Base-by-base conservation (phyloP, 225 moss, liverwort and hornwort species). In the Sphagnum contortum region DNA sequence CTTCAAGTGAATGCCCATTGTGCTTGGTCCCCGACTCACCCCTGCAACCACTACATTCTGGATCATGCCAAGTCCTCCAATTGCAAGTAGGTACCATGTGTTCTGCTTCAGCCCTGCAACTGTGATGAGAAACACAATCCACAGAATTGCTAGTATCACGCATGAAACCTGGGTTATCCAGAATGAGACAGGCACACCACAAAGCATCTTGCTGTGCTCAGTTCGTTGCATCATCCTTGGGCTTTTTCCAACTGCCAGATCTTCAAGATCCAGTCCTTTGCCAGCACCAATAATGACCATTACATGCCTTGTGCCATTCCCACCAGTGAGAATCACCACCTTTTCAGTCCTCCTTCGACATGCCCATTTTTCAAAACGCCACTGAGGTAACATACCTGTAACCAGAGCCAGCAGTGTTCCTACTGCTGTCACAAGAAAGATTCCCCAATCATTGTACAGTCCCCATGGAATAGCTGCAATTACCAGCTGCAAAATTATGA, bases 221-320 rank as follows among this genome's bases (percentile, higher is more conserved):
- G 9, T 29, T 44, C 65, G 29, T 44, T 54, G 65, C 53, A 0
- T 52, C 51, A 65, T 52, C 49, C 64, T 52, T 54, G 64, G 64
- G 52, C 64, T 65, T 29, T 54, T 50, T 29, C 14, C 64, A 4
- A 7, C 64, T 11, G 64, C 64, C 50, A 65, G 51, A 52, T 65
- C 64, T 50, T 65, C 64, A 1, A 65, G 64, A 65, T 65, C 52
- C 64, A 65, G 13, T 44, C 64, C 64, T 54, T 65, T 13, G n/a
- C 64, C 50, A 53, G 44, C 12, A 10, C 64, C 49, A 3, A 50
- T 5, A 14, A 65, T 65, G 4, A 48, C 47, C 12, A 65, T 50
- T 44, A 65, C 64, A 65, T 65, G 50, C 64, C 71, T 64, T n/a
- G 70, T 51, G 47, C 70, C 70, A 56, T 70, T 70, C 6, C 70